These are phyloP conservation scores for Fonticula alba DNA, from an alignment of 78 protist species.

Conservation along the genomic window DNA sequence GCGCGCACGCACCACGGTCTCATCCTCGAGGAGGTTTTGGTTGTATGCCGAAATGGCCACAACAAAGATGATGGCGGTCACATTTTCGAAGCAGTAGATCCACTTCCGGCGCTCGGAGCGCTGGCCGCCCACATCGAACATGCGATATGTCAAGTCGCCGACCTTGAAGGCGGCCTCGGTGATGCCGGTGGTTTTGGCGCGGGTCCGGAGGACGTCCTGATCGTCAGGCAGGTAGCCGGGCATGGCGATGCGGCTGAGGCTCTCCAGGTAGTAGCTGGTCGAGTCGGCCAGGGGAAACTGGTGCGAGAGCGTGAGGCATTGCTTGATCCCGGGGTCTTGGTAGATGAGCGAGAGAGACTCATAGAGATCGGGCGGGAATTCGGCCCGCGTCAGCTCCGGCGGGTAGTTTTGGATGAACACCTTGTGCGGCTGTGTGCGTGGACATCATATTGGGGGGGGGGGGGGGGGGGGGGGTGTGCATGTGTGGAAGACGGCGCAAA, in stretches of 20 bases:
- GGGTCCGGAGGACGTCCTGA: conserved; percentile 16
- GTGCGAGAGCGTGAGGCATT: background rate
- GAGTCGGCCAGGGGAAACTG: conserved; percentile 17
- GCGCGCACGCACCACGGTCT: background rate
- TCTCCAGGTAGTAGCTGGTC: conserved; percentile 8
- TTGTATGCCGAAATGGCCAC: conserved; percentile 17
- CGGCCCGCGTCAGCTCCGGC: too few species aligned
- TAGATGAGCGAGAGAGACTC: conserved; percentile 1
- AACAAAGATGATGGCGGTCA: conserved; percentile 34
- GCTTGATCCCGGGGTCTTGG: background rate
- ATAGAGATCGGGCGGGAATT: too few species aligned
- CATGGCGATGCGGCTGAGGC: background rate
- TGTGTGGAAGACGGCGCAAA: too few species aligned
- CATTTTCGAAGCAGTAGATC: conserved; percentile 47
- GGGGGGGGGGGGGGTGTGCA: too few species aligned
- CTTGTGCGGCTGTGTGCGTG: too few species aligned
- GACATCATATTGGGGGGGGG: too few species aligned
- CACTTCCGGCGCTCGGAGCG: conserved; percentile 57
- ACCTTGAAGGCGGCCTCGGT: background rate
- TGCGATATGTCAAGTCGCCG: background rate
- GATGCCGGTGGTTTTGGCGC: conserved; percentile 25
- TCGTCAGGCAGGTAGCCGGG: conserved; percentile 7
- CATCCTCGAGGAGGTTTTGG: conserved; percentile 28
- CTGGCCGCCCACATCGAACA: conserved; percentile 69
- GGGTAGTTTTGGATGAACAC: too few species aligned